Conservation (phyloP, 176 grass and related monocot species). For the Neostapfia colusana region DNA sequence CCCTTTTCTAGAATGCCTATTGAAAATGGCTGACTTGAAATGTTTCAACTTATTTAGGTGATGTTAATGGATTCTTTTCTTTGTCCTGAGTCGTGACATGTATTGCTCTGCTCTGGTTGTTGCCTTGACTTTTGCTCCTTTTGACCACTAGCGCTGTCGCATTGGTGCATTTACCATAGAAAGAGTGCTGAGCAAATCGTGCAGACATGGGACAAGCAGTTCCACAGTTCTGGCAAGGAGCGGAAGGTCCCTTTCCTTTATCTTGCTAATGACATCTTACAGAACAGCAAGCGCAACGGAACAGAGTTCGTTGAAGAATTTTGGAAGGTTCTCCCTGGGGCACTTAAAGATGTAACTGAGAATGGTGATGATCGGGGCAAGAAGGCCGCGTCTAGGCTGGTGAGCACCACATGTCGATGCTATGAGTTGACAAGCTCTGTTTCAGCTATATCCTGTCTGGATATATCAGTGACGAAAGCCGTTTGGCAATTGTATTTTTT, state of each 20-base stretch:
- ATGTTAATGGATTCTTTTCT: constrained; percentile 11
- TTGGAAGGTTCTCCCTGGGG: constrained; percentile 94
- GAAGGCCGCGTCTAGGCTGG: constrained; percentile 73
- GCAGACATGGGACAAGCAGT: constrained; percentile 93
- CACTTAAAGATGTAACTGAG: constrained; percentile 71
- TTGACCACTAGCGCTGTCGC: constrained; percentile 70
- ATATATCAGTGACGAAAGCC: not conserved
- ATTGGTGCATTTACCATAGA: constrained; percentile 99
- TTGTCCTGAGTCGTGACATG: constrained; percentile 9
- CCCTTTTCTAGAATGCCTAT: constrained; percentile 14
- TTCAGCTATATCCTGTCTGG: not conserved
- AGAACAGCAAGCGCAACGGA: constrained; percentile 92
- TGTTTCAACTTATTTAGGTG: constrained; percentile 2
- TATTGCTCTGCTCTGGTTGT: constrained; percentile 21
- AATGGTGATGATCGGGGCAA: constrained; percentile 81
- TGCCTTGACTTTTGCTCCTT: constrained; percentile 55
- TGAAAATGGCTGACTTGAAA: constrained; percentile 15
- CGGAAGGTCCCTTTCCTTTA: constrained; percentile 78
- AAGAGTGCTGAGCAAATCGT: constrained; percentile 87
- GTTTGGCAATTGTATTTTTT: not conserved
- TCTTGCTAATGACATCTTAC: constrained; percentile 96
- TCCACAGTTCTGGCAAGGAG: constrained; percentile 74
- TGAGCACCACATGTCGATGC: constrained; percentile 39
- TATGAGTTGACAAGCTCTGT: constrained; percentile 2
- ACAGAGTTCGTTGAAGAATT: constrained; percentile 98